These are phyloP conservation scores for Aspergillus saccharolyticus DNA, from an alignment of 495 filamentous ascomycete genomes.

Conservation along the genomic window DNA sequence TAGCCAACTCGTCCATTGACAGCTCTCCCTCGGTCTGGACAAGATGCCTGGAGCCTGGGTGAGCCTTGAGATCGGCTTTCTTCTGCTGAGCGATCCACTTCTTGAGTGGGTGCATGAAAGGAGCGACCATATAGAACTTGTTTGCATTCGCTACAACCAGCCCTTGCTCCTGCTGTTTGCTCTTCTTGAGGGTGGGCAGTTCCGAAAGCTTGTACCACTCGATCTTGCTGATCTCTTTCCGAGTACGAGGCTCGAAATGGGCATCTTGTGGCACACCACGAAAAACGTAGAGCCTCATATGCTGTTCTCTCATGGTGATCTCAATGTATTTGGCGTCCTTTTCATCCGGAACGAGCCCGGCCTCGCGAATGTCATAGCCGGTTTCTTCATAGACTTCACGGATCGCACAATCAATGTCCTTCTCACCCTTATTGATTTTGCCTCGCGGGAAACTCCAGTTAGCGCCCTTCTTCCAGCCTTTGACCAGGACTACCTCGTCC, in stretches of 20 bases:
- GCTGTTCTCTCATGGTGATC: constrained; percentile 83
- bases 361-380: constrained; percentile 70
- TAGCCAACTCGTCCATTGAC: constrained; percentile 33
- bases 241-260: constrained; percentile 78
- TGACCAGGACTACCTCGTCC: constrained; percentile 87
- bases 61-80: constrained; percentile 52
- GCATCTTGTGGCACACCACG: constrained; percentile 80
- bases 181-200: constrained; percentile 73
- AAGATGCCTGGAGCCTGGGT: constrained; percentile 15
- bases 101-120: constrained; percentile 79
- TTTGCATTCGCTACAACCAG: constrained; percentile 57
- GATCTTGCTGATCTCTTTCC: constrained; percentile 97
- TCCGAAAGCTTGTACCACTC: constrained; percentile 87
- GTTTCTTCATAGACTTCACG: constrained; percentile 96
- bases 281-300: constrained; percentile 87
- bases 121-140: constrained; percentile 97
- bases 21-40: constrained; percentile 29
- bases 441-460: constrained; percentile 96
- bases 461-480: constrained; percentile 94
- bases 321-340: constrained; percentile 73
- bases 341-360: constrained; percentile 64
- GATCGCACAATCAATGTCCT: constrained; percentile 85
- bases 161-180: constrained; percentile 52
- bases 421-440: constrained; percentile 96
- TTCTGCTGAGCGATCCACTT: constrained; percentile 86